Evolutionary conservation across 129 eudicot species (phyloP), one percentile per base, ranked within the genome.

Genomic region (Chrysanthemum lavandulifolium): DNA sequence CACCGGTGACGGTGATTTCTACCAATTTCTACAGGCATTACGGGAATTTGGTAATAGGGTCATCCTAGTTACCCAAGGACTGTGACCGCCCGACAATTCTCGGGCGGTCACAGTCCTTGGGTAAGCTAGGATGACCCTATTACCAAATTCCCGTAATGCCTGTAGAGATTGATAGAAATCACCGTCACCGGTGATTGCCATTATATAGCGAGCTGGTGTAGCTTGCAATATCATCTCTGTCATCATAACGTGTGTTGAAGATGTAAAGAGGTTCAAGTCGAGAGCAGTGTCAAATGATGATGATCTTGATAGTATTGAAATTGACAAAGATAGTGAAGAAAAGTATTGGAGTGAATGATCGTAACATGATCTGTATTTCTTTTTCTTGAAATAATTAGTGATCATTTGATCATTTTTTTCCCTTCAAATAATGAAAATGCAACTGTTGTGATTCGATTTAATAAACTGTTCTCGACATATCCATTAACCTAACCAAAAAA

Each of bases 341-440:
- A 82, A 84, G 66, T 84, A 88, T 58, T 91, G 91, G 97, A 91
- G 97, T 61, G 85, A 84, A 49, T 61, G 65, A 69, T 50, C 15
- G 9, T 13, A 16, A 10, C n/a, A n/a, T 50, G 29, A 10, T 59
- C 18, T 47, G 49, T 48, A 21, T 74, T 73, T 16, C 54, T 1
- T 13, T 61, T 61, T 61, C 19, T 29, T 23, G 31, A 40, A 65
- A 19, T 64, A 29, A 21, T 36, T 12, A 6, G 18, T 59, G n/a
- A 56, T 67, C 48, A 80, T 40, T 40, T 40, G 47, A 40, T 40
- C 47, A 2, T 6, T 7, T 40, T 40, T 40, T 40, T 0, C 10
- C 9, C 47, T 40, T 40, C 47, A 40, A 40, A 40, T 40, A 40
- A 40, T 40, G 10, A 40, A 66, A 48, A 70, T 69, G 67, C 78